Conservation (phyloP, 129 eudicot genomes). For the Dittrichia graveolens region DNA sequence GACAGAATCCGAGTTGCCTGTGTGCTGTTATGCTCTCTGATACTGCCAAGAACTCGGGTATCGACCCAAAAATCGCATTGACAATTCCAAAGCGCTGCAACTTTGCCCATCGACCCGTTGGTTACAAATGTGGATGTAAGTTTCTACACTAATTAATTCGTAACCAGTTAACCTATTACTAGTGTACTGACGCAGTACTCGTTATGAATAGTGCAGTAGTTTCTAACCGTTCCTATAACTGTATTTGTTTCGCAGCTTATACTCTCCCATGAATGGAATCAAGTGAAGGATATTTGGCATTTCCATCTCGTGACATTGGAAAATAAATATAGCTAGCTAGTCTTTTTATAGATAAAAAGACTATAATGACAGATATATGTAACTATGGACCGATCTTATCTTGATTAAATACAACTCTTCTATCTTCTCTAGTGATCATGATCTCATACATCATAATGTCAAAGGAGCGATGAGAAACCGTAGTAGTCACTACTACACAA, state of each 20-base stretch:
- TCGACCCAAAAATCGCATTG: conserved; percentile 45
- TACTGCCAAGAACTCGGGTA: conserved; percentile 49
- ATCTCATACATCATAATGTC: no score
- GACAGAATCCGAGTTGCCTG: conserved; percentile 57
- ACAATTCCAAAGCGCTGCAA: conserved; percentile 68
- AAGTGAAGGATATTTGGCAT: neutral
- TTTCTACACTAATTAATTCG: neutral
- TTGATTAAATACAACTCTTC: no score
- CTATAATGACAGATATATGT: neutral
- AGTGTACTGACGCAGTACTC: no score
- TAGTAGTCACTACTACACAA: no score
- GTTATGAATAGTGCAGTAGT: neutral
- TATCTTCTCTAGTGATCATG: no score
- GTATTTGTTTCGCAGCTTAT: conserved; percentile 50
- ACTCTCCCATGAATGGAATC: conserved; percentile 51
- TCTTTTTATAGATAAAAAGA: conserved; percentile 22
- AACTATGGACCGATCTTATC: neutral
- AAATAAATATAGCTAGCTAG: conserved; percentile 26
- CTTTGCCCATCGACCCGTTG: conserved; percentile 53
- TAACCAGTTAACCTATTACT: neutral
- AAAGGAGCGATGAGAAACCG: no score
- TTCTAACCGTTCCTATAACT: neutral
- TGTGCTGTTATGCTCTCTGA: conserved; percentile 58
- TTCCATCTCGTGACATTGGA: neutral
- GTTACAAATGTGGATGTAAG: conserved; percentile 61